Conservation (phyloP, 2,329 filamentous ascomycete genomes). For the Fonsecaea monophora region DNA sequence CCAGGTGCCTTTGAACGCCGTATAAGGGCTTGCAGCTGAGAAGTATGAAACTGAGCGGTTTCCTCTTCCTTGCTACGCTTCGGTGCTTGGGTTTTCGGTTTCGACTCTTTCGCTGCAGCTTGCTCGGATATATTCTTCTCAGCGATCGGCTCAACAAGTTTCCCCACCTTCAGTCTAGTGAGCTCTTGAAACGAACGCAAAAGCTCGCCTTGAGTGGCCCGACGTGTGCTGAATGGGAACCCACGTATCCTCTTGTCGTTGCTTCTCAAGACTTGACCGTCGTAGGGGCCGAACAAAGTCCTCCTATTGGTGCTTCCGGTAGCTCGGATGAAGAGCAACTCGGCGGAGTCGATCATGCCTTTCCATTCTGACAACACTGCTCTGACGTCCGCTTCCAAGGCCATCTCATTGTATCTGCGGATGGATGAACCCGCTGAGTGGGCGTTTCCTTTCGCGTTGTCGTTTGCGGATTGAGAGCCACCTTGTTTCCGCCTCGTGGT, state of each 20-base stretch:
- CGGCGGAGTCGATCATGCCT: conserved; percentile 78
- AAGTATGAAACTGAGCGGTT: conserved; percentile 79
- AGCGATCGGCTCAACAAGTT: conserved; percentile 58
- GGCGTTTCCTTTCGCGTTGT: conserved; percentile 89
- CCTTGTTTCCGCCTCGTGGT: conserved; percentile 96
- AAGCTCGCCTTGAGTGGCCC: conserved; percentile 91
- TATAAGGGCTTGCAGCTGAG: conserved; percentile 85
- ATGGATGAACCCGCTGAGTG: conserved; percentile 91
- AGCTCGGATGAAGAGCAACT: conserved; percentile 86
- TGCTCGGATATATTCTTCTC: conserved; percentile 42
- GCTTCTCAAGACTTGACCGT: conserved; percentile 79
- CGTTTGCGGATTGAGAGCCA: conserved; percentile 91
- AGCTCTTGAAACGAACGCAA: conserved; percentile 95
- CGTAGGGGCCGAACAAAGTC: conserved; percentile 89
- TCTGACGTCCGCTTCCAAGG: conserved; percentile 86
- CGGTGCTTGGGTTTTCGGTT: conserved; percentile 52
- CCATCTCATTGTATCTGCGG: conserved; percentile 92
- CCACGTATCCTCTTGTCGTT: conserved; percentile 82
- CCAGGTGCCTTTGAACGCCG: conserved; percentile 89
- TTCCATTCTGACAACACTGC: conserved; percentile 84
- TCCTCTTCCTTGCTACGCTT: conserved; percentile 85
- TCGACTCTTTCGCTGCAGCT: conserved; percentile 43
- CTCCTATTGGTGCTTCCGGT: conserved; percentile 84
- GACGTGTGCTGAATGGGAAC: conserved; percentile 90
- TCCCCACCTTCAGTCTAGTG: conserved; percentile 83